Evolutionary conservation across 257 asterid species (phyloP).

Genomic region (Forsythia viridissima): DNA sequence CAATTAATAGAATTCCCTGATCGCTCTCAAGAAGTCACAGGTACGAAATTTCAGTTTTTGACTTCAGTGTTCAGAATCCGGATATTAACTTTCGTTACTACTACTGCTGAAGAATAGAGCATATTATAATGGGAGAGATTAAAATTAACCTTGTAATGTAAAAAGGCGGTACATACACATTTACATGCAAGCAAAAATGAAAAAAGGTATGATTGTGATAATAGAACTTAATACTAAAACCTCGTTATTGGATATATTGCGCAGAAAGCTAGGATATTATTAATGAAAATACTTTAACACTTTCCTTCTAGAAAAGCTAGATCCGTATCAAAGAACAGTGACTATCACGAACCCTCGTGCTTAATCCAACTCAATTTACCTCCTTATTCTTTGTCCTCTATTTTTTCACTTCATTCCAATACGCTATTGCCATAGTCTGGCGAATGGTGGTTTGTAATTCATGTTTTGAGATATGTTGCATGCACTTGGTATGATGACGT

Average conservation of each 20-base stretch:
- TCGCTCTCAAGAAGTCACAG: slow-evolving; percentile 46
- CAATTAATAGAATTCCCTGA: slow-evolving; percentile 48
- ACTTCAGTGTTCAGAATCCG: neutral
- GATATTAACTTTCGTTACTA: neutral
- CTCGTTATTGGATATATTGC: neutral
- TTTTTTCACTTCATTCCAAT: neutral
- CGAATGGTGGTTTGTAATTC: neutral
- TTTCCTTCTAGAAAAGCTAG: neutral
- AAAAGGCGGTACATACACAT: neutral
- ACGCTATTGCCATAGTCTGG: too few species aligned
- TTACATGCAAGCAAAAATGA: neutral
- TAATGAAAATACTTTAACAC: neutral
- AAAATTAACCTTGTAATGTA: neutral
- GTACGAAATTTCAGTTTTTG: slow-evolving; percentile 26
- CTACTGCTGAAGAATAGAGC: neutral
- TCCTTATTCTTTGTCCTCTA: neutral
- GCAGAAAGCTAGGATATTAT: neutral
- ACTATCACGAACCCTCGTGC: neutral
- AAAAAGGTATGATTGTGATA: neutral
- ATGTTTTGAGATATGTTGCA: neutral
- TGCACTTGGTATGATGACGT: neutral
- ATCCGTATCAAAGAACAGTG: neutral
- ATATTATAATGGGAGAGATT: neutral
- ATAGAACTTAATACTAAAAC: neutral
- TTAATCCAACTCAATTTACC: neutral